Evolutionary conservation across 768 basidiomycete species (phyloP).

Genomic region (Porpolomopsis calyptriformis): DNA sequence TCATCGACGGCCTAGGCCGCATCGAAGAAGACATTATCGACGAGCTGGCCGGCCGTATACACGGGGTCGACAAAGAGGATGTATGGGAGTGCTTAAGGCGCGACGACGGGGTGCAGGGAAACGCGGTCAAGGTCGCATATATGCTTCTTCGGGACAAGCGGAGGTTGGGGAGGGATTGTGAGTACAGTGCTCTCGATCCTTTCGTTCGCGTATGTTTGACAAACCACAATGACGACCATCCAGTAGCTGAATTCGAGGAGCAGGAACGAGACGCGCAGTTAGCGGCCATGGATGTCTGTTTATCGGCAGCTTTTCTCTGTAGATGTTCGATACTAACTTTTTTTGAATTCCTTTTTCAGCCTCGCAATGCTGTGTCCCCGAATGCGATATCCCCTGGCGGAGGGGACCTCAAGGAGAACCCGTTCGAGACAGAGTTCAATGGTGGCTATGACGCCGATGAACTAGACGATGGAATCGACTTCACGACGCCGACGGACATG

Average conservation of each 20-base stretch:
- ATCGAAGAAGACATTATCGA: slow-evolving; percentile 89
- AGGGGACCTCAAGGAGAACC: slow-evolving; percentile 59
- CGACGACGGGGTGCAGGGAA: slow-evolving; percentile 79
- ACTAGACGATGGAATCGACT: slow-evolving; percentile 29
- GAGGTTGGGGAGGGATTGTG: slow-evolving; percentile 73
- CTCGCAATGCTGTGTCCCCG: slow-evolving; percentile 61
- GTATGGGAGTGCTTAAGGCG: slow-evolving; percentile 78
- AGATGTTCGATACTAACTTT: background rate
- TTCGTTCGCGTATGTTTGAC: background rate
- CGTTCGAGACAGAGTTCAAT: slow-evolving; percentile 69
- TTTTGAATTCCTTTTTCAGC: slow-evolving; percentile 29
- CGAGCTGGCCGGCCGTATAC: slow-evolving; percentile 62
- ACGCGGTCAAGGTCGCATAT: slow-evolving; percentile 94
- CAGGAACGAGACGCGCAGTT: slow-evolving; percentile 77
- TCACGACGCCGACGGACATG: slow-evolving; percentile 20
- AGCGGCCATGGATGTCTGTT: slow-evolving; percentile 69
- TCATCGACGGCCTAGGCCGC: slow-evolving; percentile 84
- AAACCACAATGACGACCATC: background rate
- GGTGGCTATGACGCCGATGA: slow-evolving; percentile 42
- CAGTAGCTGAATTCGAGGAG: slow-evolving; percentile 72
- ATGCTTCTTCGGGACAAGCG: slow-evolving; percentile 85
- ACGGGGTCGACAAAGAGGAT: slow-evolving; percentile 69
- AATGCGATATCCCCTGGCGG: slow-evolving; percentile 52
- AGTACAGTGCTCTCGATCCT: slow-evolving; percentile 21
- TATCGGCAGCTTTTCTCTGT: slow-evolving; percentile 7